A percentile compares a stretch with the other conserved stretches of the same genome.
These are phyloP conservation scores for Hemisphaericaspora subhashii DNA, from an alignment of 1,139 yeast species.

Conservation along the genomic window DNA sequence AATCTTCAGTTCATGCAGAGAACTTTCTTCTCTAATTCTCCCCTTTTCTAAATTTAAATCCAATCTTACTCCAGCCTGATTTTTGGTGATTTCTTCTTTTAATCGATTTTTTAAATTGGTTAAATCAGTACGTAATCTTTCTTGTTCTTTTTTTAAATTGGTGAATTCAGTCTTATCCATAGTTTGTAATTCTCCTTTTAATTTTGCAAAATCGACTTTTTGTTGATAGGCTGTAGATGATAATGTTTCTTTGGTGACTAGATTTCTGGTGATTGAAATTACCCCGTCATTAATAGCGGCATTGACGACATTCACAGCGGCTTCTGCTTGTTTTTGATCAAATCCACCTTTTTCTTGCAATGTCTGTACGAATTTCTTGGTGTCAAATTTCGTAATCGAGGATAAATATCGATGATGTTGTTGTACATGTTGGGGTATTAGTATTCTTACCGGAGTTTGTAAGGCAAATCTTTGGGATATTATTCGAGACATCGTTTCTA, in stretches of 20 bases:
- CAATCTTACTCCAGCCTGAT: constrained; percentile 85
- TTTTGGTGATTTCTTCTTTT: constrained; percentile 88
- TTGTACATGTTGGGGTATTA: not conserved
- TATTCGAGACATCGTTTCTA: not conserved
- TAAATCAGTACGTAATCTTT: constrained; percentile 76
- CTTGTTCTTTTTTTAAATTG: constrained; percentile 82
- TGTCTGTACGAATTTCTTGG: constrained; percentile 70
- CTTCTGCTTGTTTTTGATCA: constrained; percentile 72
- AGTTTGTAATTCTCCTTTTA: constrained; percentile 86
- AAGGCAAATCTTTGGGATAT: not conserved
- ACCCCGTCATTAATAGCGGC: constrained; percentile 83
- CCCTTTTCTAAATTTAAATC: constrained; percentile 94
- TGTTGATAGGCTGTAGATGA: constrained; percentile 90
- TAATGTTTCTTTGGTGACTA: constrained; percentile 79
- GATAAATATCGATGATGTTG: constrained; percentile 19
- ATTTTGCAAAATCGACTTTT: constrained; percentile 92
- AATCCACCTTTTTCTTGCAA: constrained; percentile 71
- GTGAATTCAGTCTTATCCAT: constrained; percentile 87
- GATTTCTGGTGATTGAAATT: constrained; percentile 66
- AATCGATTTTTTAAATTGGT: constrained; percentile 83
- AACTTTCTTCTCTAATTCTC: constrained; percentile 88
- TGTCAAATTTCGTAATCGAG: constrained; percentile 63
- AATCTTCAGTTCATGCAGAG: constrained; percentile 88
- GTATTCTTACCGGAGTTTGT: not conserved
- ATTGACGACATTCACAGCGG: constrained; percentile 73